Evolutionary conservation across 2,329 filamentous ascomycete species (phyloP).

Genomic region (Pseudogymnoascus sp.): DNA sequence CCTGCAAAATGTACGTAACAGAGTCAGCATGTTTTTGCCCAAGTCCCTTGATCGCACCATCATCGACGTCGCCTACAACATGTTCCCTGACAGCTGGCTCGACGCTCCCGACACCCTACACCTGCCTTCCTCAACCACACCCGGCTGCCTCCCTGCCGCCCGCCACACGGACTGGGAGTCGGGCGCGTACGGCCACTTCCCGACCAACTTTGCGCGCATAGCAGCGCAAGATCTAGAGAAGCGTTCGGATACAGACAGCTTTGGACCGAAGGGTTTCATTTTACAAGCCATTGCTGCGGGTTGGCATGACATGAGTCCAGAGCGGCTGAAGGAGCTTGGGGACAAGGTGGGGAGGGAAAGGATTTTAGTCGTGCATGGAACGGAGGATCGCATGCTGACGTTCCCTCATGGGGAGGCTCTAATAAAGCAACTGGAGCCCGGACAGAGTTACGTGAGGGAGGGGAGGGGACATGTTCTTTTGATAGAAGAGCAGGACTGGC

Average conservation of each 20-base stretch:
- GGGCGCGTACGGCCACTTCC: constrained; percentile 49
- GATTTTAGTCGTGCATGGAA: constrained; percentile 74
- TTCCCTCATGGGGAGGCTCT: constrained; percentile 63
- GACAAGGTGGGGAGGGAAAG: constrained; percentile 64
- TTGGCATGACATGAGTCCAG: constrained; percentile 68
- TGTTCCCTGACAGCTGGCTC: constrained; percentile 64
- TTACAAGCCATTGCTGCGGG: constrained; percentile 72
- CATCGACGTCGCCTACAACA: constrained; percentile 53
- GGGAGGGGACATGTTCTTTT: constrained; percentile 70
- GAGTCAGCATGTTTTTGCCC: constrained; percentile 56
- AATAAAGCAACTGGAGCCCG: constrained; percentile 57
- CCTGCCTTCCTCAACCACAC: constrained; percentile 42
- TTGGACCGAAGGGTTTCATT: constrained; percentile 62
- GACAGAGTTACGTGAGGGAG: constrained; percentile 55
- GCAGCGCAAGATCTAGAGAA: constrained; percentile 74
- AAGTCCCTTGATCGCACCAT: constrained; percentile 64
- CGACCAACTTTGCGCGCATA: constrained; percentile 74
- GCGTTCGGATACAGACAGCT: constrained; percentile 52
- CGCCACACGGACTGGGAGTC: constrained; percentile 8
- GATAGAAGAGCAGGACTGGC: constrained; percentile 64
- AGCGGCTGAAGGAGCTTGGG: constrained; percentile 59
- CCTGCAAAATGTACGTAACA: constrained; percentile 55
- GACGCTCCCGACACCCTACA: constrained; percentile 50
- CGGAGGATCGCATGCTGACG: constrained; percentile 69
- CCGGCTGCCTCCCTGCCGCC: constrained; percentile 31